Evolutionary conservation across 768 basidiomycete genomes (phyloP), one percentile per base, ranked within the genome.

Genomic region (Amanita rubescens): DNA sequence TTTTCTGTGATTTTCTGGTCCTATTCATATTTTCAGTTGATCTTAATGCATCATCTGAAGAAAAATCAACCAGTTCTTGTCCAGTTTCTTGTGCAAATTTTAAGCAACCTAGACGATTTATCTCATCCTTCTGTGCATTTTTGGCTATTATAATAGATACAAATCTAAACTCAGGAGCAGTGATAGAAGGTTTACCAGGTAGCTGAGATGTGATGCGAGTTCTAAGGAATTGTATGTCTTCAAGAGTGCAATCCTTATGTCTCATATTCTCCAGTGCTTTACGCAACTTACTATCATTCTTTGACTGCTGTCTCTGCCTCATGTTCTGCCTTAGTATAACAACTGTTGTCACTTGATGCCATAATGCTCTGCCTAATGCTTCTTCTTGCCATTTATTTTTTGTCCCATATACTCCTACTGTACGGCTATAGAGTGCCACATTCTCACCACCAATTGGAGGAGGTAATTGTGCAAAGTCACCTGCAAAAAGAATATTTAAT

Each of bases 401-500:
- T 2, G 52, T 57, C 24, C 47, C 7, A 41, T 32, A 12, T 14
- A 25, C 4, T 3, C 58, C 51, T 27, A 59, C 48, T 4, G 19
- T 32, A 25, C 55, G 19, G 22, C 56, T 58, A 41, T 59, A 63
- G 12, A 63, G 55, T 10, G 61, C 52, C 37, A 59, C 37, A 57
- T 37, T 0, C 30, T 62, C 61, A 3, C 57, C 55, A 17, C 61
- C 62, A 3, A 58, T 55, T 3, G 62, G 55, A 32, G 63, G 63
- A 11, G 63, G 60, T 1, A 66, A 54, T 49, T 67, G 65, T 3
- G 70, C 72, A 63, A 75, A 74, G 48, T 75, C 70, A 5, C 72
- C 71, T 17, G 67, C 62, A 53, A 74, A 62, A 37, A 37, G 35
- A 5, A 48, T 48, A 35, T 48, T 48, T 5, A 25, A n/a, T 32